A percentile compares a stretch with the other conserved stretches of the same genome.
Conservation (phyloP, 2,329 filamentous ascomycete species). For the Pseudogymnoascus sp. region DNA sequence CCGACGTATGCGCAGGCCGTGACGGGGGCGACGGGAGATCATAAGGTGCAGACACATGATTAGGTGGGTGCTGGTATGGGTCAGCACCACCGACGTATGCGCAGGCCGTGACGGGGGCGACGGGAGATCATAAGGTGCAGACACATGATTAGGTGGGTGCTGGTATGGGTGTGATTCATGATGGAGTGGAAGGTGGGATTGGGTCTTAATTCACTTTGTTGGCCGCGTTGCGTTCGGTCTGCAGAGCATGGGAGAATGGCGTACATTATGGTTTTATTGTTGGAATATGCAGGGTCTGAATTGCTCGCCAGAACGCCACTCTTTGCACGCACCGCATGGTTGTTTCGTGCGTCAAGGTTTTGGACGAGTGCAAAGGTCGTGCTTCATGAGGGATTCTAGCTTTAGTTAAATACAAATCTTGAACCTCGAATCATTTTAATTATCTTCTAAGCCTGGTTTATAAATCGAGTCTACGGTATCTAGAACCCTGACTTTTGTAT, state of each 20-base stretch:
- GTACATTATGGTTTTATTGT: not conserved
- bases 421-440: not conserved
- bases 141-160: constrained; percentile 21
- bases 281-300: not conserved
- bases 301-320: not conserved
- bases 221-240: not conserved
- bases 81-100: constrained; percentile 67
- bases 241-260: constrained; percentile 7
- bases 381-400: not conserved
- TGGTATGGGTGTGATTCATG: not conserved
- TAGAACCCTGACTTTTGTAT: not conserved
- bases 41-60: constrained; percentile 67
- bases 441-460: not conserved
- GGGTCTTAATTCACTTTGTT: not conserved
- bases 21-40: constrained; percentile 76
- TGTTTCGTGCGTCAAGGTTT: not conserved
- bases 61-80: constrained; percentile 14
- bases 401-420: not conserved
- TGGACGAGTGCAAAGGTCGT: not conserved
- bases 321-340: not conserved
- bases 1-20: constrained; percentile 89
- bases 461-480: not conserved
- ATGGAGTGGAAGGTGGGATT: not conserved
- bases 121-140: constrained; percentile 88
- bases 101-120: constrained; percentile 80